phyloP scores from a whole-genome alignment of 139 green algal species.

The Zygnema circumcarinatum region DNA sequence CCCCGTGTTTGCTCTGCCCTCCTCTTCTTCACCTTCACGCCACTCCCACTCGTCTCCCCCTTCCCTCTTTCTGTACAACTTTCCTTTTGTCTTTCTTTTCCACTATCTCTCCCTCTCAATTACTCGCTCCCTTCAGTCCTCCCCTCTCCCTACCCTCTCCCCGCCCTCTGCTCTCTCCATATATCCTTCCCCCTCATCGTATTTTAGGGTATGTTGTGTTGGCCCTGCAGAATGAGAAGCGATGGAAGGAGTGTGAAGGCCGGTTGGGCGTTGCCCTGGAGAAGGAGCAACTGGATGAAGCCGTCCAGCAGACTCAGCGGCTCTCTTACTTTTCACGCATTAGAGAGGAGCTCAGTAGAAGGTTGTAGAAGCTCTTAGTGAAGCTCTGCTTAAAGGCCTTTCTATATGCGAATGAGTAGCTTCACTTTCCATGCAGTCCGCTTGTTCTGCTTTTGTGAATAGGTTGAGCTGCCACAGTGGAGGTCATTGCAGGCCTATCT shows the following conservation, averaged over 20 bases:
- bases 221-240: not conserved
- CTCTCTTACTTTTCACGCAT: slow-evolving; percentile 15
- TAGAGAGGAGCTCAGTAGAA: slow-evolving; percentile 2
- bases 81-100: not conserved
- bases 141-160: not conserved
- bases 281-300: not conserved
- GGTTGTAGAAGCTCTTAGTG: not conserved
- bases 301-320: not conserved
- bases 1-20: not conserved
- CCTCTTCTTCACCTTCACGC: not conserved
- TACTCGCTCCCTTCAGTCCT: not conserved
- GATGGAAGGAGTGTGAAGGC: not conserved
- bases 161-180: not conserved
- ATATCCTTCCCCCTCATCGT: not conserved
- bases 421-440: too few relatives aligned
- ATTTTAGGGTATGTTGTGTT: not conserved
- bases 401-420: not conserved
- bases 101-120: not conserved
- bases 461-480: not conserved
- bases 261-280: not conserved
- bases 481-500: not conserved
- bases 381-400: not conserved
- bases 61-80: not conserved
- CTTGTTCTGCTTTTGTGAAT: too few relatives aligned
- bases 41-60: not conserved